A percentile compares a stretch with the other conserved stretches of the same genome.
phyloP scores from a whole-genome alignment of 2,329 filamentous ascomycete species.

The Ustulina deusta region DNA sequence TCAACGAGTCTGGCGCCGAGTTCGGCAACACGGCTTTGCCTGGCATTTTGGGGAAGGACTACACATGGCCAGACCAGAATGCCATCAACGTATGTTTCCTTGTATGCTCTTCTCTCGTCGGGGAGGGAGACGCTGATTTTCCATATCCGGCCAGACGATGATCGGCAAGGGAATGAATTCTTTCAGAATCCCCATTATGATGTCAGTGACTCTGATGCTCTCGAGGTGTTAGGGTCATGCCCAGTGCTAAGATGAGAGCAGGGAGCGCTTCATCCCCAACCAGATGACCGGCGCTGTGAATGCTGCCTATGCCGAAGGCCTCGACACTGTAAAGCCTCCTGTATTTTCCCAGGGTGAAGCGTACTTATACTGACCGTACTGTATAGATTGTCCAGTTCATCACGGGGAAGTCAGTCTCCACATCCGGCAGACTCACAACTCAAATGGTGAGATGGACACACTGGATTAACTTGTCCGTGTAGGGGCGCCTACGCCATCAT shows the following conservation, averaged over 20 bases:
- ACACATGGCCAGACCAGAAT: conserved; percentile 67
- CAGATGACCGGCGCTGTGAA: conserved; percentile 57
- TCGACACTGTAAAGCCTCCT: conserved; percentile 44
- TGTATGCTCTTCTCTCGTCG: not conserved
- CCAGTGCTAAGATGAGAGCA: conserved; percentile 50
- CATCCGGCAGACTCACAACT: not conserved
- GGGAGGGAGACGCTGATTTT: not conserved
- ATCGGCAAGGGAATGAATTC: conserved; percentile 66
- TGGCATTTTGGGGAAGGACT: conserved; percentile 68
- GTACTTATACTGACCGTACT: conserved; percentile 20
- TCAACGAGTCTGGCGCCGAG: conserved; percentile 66
- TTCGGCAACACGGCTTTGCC: conserved; percentile 69
- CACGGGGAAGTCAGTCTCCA: conserved; percentile 39
- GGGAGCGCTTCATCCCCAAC: conserved; percentile 67
- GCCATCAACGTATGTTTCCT: conserved; percentile 52
- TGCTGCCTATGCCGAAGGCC: conserved; percentile 46
- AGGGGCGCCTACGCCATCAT: conserved; percentile 65
- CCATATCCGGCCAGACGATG: conserved; percentile 54
- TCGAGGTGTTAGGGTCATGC: not conserved
- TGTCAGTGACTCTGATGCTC: conserved; percentile 54
- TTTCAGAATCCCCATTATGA: conserved; percentile 68
- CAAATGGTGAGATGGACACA: not conserved
- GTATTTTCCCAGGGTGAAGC: not conserved
- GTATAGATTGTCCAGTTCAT: conserved; percentile 46
- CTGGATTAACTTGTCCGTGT: conserved; percentile 2